Evolutionary conservation across 1,284 basidiomycete genomes (phyloP).

Genomic region (Malassezia equina): DNA sequence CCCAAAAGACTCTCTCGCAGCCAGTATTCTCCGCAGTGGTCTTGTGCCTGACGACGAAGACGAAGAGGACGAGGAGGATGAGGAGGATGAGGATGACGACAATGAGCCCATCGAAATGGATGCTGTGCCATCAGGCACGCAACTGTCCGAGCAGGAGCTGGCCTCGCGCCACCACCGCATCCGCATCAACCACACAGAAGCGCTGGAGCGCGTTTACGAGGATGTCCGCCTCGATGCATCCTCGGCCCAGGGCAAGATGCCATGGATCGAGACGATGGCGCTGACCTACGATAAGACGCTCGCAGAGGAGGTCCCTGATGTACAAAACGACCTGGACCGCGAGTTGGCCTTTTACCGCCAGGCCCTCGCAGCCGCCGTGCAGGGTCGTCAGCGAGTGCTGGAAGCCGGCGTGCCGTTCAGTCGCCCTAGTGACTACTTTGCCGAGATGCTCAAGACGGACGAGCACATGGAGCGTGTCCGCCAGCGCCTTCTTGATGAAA

Average conservation of each 20-base stretch:
- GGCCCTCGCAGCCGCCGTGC: constrained; percentile 69
- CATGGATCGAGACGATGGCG: constrained; percentile 45
- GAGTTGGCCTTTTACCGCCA: constrained; percentile 98
- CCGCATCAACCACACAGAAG: constrained; percentile 40
- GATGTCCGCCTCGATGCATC: constrained; percentile 32
- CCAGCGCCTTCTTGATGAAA: constrained; percentile 77
- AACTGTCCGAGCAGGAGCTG: constrained; percentile 26
- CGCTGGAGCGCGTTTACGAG: constrained; percentile 31
- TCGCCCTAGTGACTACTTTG: constrained; percentile 90
- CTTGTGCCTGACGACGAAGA: constrained; percentile 27
- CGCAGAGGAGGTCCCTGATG: constrained; percentile 55
- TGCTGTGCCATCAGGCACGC: constrained; percentile 30
- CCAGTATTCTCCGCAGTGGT: constrained; percentile 37
- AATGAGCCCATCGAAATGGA: constrained; percentile 27
- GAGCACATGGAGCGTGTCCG: constrained; percentile 96
- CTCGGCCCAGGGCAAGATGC: constrained; percentile 21
- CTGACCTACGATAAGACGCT: constrained; percentile 27
- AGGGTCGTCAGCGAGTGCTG: constrained; percentile 66
- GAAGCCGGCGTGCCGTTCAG: constrained; percentile 70
- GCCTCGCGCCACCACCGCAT: constrained; percentile 33
- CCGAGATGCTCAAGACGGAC: constrained; percentile 97
- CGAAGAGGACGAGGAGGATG: constrained; percentile 25
- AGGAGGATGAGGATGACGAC: constrained; percentile 23
- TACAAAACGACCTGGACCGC: constrained; percentile 74
- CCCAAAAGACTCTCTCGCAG: constrained; percentile 38